Evolutionary conservation across 768 basidiomycete genomes (phyloP).

Genomic region (Kwoniella shandongensis): DNA sequence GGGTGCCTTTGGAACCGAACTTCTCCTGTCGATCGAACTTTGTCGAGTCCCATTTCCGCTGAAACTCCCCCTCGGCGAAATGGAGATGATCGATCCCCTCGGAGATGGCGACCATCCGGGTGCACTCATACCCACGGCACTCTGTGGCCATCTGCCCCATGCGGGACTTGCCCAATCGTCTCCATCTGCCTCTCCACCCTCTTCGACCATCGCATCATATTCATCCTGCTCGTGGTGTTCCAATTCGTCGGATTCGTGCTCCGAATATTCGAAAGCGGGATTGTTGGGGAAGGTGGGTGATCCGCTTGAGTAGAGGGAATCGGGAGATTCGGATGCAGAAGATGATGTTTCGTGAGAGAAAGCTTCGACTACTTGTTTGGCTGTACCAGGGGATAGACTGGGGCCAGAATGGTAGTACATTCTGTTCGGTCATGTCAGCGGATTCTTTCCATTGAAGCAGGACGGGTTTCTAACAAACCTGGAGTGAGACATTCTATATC

Average conservation of each 20-base stretch:
- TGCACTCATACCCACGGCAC: neutral
- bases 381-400: constrained; percentile 4
- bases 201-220: constrained; percentile 31
- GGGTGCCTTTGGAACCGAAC: constrained; percentile 6
- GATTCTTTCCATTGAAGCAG: too few relatives aligned
- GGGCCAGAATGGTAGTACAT: constrained; percentile 9
- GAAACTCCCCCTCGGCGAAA: constrained; percentile 37
- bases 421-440: too few relatives aligned
- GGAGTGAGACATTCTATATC: neutral
- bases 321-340: constrained; percentile 37
- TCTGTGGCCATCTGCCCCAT: constrained; percentile 33
- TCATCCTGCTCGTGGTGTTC: constrained; percentile 33
- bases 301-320: constrained; percentile 39
- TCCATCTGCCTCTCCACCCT: constrained; percentile 6
- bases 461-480: neutral
- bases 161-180: constrained; percentile 5
- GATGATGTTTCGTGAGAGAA: constrained; percentile 9
- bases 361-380: constrained; percentile 2
- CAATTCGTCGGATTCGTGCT: constrained; percentile 14
- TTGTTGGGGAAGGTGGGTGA: constrained; percentile 35
- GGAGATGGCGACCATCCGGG: constrained; percentile 30
- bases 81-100: constrained; percentile 41
- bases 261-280: constrained; percentile 34
- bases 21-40: constrained; percentile 13
- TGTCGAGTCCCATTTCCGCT: neutral